A percentile compares a stretch with the other conserved stretches of the same genome.
phyloP scores from a whole-genome alignment of 1,284 basidiomycete species.

The Ceratobasidium sp. region DNA sequence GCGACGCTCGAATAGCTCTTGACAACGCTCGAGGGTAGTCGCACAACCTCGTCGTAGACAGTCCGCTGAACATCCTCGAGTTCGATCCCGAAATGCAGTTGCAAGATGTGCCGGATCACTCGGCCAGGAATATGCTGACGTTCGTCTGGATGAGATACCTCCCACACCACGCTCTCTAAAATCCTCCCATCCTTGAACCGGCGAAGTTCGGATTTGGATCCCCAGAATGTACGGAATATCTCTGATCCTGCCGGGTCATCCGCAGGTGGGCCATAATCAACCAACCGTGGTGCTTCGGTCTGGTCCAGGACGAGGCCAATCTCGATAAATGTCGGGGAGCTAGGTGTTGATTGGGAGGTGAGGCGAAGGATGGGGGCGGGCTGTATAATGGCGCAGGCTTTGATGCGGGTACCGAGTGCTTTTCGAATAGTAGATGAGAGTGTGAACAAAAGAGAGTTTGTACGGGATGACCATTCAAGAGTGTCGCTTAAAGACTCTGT shows the following conservation, averaged over 20 bases:
- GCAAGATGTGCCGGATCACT: slow-evolving; percentile 79
- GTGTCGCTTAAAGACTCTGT: slow-evolving; percentile 60
- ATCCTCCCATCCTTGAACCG: slow-evolving; percentile 98
- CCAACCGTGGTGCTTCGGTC: slow-evolving; percentile 78
- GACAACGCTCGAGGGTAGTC: slow-evolving; percentile 60
- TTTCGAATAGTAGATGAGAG: slow-evolving; percentile 65
- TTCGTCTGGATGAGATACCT: slow-evolving; percentile 76
- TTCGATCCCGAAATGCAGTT: slow-evolving; percentile 75
- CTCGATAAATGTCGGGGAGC: slow-evolving; percentile 56
- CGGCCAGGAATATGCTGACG: slow-evolving; percentile 79
- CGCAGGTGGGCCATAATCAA: slow-evolving; percentile 89
- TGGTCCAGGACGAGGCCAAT: slow-evolving; percentile 82
- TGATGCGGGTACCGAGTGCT: slow-evolving; percentile 76
- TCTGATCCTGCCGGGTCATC: slow-evolving; percentile 59
- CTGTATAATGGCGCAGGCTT: slow-evolving; percentile 65
- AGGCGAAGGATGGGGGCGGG: slow-evolving; percentile 11
- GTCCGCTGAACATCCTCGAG: slow-evolving; percentile 60
- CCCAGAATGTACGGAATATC: slow-evolving; percentile 90
- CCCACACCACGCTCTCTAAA: slow-evolving; percentile 93
- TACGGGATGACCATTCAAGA: slow-evolving; percentile 70
- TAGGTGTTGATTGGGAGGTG: slow-evolving; percentile 46
- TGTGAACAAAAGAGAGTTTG: slow-evolving; percentile 65
- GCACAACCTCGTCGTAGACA: slow-evolving; percentile 73
- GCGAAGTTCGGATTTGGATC: slow-evolving; percentile 90
- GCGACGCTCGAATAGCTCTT: slow-evolving; percentile 36